A percentile compares a stretch with the other conserved stretches of the same genome.
Evolutionary conservation across 2,329 filamentous ascomycete species (phyloP).

Genomic region (Tolypocladium ophioglossoides): DNA sequence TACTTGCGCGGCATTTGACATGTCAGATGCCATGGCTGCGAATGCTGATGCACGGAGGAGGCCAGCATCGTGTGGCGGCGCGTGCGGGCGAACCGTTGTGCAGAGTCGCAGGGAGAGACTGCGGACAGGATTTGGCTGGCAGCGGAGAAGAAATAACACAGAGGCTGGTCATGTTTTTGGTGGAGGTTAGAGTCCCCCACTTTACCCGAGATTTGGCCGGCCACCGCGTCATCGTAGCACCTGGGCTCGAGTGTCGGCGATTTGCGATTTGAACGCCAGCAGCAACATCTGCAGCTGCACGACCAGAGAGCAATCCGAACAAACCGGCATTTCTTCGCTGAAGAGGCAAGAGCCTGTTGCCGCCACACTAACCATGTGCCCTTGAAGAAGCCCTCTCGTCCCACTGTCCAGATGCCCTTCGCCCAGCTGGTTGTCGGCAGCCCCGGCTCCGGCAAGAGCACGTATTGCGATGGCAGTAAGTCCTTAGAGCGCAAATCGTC

Average conservation of each 20-base stretch:
- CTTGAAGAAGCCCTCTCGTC: slow-evolving; percentile 9
- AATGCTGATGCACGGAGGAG: slow-evolving; percentile 16
- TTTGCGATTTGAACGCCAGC: not conserved
- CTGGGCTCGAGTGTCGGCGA: not conserved
- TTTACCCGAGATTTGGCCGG: slow-evolving; percentile 4
- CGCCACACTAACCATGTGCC: slow-evolving; percentile 10
- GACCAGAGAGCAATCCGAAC: not conserved
- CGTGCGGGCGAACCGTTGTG: slow-evolving; percentile 1
- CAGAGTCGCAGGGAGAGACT: not conserved
- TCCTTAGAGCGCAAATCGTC: not conserved
- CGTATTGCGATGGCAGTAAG: slow-evolving; percentile 90
- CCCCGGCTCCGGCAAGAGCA: slow-evolving; percentile 91
- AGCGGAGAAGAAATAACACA: not conserved
- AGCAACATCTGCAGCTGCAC: not conserved
- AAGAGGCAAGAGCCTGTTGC: not conserved
- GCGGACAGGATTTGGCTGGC: not conserved
- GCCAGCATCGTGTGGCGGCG: slow-evolving; percentile 24
- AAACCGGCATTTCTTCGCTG: not conserved
- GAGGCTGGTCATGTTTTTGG: not conserved
- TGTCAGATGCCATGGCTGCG: slow-evolving; percentile 30
- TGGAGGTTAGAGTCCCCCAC: slow-evolving; percentile 5
- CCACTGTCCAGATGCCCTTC: slow-evolving; percentile 39
- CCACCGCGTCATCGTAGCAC: not conserved
- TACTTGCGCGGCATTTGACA: slow-evolving; percentile 25
- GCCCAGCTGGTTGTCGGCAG: slow-evolving; percentile 84